Base-by-base conservation (phyloP, 495 filamentous ascomycete genomes). In the Penicillium mononematosum region DNA sequence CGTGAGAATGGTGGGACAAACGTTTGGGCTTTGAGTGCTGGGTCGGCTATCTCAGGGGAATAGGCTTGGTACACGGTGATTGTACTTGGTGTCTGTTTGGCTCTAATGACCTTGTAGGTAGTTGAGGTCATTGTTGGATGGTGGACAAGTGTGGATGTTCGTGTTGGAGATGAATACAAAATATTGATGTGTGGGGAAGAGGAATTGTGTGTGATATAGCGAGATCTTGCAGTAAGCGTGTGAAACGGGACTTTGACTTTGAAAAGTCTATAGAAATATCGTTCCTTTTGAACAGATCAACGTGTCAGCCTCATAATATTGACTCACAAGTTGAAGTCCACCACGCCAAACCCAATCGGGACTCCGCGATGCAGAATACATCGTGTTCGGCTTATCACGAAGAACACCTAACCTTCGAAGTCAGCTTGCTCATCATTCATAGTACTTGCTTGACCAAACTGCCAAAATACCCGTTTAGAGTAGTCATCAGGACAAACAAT, bases 31-130 rank as follows among this genome's bases (percentile, higher is more conserved):
- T 63, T 12, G 9, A 88, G 72, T 14, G 83, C 85, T 10, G 83
- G 69, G 6, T 63, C 45, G 5, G 85, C 82, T 63, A 88, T 87
- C 47, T 63, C 31, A 43, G 63, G 44, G 27, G 69, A 70, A 67
- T 87, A 87, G 38, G 85, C 85, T 75, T 86, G 83, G 70, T 87
- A 88, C 60, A 88, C 77, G 0, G 81, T 83, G 48, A 87, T 81
- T 38, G 77, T 82, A 20, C 68, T 52, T 1, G 59, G 42, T 45
- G 72, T 72, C 70, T 79, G 76, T 43, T 58, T 57, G 41, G 82
- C 82, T 38, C 83, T 79, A 62, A 86, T 82, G 53, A 81, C 78
- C 42, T 77, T 74, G 70, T 77, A 77, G 52, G 10, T 31, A 10
- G 47, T 38, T 34, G 51, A 24, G 19, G 51, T 2, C 49, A 51